Evolutionary conservation across 306 rosid genomes (phyloP).

Genomic region (Elaeagnus macrophylla): DNA sequence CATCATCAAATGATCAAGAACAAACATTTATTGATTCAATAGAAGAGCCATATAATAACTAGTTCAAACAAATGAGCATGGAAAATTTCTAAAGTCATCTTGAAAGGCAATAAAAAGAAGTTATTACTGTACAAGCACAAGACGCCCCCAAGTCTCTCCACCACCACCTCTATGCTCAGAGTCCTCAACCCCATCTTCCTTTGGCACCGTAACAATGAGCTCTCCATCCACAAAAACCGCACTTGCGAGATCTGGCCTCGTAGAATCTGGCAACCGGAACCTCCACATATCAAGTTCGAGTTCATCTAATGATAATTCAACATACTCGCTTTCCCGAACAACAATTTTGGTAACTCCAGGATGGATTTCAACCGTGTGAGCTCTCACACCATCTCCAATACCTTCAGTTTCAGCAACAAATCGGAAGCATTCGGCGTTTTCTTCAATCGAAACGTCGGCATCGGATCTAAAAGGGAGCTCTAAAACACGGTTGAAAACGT

Average conservation of each 20-base stretch:
- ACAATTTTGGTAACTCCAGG: slow-evolving; percentile 43
- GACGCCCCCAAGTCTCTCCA: no score
- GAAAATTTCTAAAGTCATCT: no score
- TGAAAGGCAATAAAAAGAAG: no score
- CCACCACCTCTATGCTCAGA: no score
- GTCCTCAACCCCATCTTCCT: neutral
- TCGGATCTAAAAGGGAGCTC: slow-evolving; percentile 41
- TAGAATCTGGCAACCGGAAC: slow-evolving; percentile 37
- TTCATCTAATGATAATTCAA: neutral
- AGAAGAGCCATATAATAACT: no score
- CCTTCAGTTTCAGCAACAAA: slow-evolving; percentile 15
- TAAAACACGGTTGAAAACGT: slow-evolving; percentile 38
- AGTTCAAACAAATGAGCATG: no score
- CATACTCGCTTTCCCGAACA: slow-evolving; percentile 19
- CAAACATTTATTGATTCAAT: no score
- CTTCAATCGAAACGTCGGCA: slow-evolving; percentile 42
- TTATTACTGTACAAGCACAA: no score
- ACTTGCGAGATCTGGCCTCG: slow-evolving; percentile 37
- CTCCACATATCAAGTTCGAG: slow-evolving; percentile 28
- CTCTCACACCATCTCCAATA: slow-evolving; percentile 21
- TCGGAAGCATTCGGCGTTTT: slow-evolving; percentile 31
- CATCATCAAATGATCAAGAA: no score
- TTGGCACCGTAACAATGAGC: slow-evolving; percentile 51
- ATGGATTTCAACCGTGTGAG: slow-evolving; percentile 32
- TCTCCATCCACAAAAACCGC: slow-evolving; percentile 33